phyloP scores from a whole-genome alignment of 2,329 filamentous ascomycete genomes.

The Fusarium redolens region DNA sequence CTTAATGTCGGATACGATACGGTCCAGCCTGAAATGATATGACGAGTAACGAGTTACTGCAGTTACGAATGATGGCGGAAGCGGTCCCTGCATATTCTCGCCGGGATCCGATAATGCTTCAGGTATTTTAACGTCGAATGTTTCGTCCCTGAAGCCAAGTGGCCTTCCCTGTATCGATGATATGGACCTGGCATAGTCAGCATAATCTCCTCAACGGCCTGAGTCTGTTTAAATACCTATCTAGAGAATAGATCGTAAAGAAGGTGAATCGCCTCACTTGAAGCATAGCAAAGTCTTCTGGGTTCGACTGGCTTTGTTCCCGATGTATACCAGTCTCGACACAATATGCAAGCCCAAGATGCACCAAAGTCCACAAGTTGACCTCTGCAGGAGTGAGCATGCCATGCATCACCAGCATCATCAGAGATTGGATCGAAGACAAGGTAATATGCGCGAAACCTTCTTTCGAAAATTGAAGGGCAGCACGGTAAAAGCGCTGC shows the following conservation, averaged over 20 bases:
- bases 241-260: background rate
- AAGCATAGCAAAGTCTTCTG: fast-evolving
- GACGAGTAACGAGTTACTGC: background rate
- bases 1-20: background rate
- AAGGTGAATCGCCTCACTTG: background rate
- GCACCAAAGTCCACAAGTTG: background rate
- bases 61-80: fast-evolving
- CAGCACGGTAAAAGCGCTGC: background rate
- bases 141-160: background rate
- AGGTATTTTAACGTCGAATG: background rate
- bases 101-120: fast-evolving
- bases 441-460: background rate
- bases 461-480: background rate
- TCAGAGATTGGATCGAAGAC: background rate
- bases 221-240: background rate
- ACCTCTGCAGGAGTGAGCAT: background rate
- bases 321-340: background rate
- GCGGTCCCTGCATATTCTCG: background rate
- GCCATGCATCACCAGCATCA: background rate
- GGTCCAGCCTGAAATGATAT: background rate
- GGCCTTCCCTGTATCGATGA: background rate
- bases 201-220: too few species aligned
- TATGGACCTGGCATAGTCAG: background rate
- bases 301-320: fast-evolving
- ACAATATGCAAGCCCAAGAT: background rate